These are phyloP conservation scores for Knoxdaviesia proteae DNA, from an alignment of 2,329 filamentous ascomycete species.

Conservation along the genomic window DNA sequence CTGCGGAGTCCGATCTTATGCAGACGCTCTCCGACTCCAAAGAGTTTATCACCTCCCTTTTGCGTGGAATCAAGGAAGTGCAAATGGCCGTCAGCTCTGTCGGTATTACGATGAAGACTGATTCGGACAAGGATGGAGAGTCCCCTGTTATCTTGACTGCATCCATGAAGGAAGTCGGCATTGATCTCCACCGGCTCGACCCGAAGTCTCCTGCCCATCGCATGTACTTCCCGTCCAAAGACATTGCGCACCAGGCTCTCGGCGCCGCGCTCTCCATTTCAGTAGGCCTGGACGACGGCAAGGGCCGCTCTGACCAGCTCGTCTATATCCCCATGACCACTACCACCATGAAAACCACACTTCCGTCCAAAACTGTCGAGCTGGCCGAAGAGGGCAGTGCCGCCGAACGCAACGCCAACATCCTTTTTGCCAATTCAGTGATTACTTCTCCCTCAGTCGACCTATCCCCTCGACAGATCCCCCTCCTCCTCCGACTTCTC, in stretches of 20 bases:
- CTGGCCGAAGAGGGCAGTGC: constrained; percentile 48
- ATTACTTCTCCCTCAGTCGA: constrained; percentile 91
- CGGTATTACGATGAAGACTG: constrained; percentile 62
- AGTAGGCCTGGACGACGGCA: constrained; percentile 77
- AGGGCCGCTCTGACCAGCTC: constrained; percentile 65
- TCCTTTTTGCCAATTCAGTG: constrained; percentile 88
- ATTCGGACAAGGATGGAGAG: constrained; percentile 42
- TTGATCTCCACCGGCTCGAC: constrained; percentile 82
- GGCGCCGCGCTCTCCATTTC: constrained; percentile 84
- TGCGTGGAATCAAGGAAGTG: constrained; percentile 86
- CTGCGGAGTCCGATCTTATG: constrained; percentile 39
- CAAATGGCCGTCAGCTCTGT: constrained; percentile 89
- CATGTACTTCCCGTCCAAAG: constrained; percentile 91
- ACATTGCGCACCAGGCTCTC: constrained; percentile 86
- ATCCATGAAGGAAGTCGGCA: constrained; percentile 88
- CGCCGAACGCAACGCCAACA: constrained; percentile 82
- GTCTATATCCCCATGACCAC: constrained; percentile 95
- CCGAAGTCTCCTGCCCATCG: constrained; percentile 83
- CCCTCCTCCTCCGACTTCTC: constrained; percentile 59
- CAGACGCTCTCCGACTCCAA: constrained; percentile 80
- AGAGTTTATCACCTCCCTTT: constrained; percentile 73
- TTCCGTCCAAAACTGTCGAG: constrained; percentile 85
- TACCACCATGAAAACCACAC: constrained; percentile 78
- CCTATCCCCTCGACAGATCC: constrained; percentile 76
- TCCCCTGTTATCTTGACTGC: constrained; percentile 53